Conservation (phyloP, 2,329 filamentous ascomycete genomes). For the Neurospora crassa region DNA sequence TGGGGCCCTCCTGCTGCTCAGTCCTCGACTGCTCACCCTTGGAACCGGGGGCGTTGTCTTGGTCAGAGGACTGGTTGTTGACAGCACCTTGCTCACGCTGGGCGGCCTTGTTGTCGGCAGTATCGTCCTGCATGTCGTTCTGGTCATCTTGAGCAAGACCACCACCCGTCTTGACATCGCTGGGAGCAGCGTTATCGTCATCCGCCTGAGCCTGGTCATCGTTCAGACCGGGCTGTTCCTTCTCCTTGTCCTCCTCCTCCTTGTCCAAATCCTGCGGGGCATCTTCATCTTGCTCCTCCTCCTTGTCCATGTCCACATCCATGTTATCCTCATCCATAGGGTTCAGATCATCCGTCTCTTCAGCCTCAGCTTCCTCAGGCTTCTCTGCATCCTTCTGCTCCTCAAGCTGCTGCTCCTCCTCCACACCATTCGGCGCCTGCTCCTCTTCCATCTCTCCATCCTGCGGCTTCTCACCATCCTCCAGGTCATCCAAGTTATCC, state of each 20-base stretch:
- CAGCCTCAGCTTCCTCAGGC: constrained; percentile 37
- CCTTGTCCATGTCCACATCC: constrained; percentile 25
- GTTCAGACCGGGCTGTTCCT: constrained; percentile 22
- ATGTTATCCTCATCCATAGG: constrained; percentile 33
- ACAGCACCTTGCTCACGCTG: constrained; percentile 58
- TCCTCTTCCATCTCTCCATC: constrained; percentile 21
- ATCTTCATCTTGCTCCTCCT: constrained; percentile 29
- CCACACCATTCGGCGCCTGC: constrained; percentile 24
- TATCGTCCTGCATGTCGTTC: constrained; percentile 28
- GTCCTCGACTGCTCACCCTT: constrained; percentile 45
- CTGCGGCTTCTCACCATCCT: constrained; percentile 29
- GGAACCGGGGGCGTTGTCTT: constrained; percentile 53
- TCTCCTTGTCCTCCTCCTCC: constrained; percentile 31
- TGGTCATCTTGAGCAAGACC: constrained; percentile 55
- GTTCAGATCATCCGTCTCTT: constrained; percentile 28
- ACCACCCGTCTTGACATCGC: constrained; percentile 54
- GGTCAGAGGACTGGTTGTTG: constrained; percentile 54
- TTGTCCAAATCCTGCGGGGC: constrained; percentile 43
- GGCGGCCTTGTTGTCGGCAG: constrained; percentile 46
- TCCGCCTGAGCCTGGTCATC: constrained; percentile 42
- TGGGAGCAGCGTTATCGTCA: constrained; percentile 53
- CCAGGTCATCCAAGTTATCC: constrained; percentile 50
- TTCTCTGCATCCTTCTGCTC: constrained; percentile 37
- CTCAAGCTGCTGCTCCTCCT: constrained; percentile 37
- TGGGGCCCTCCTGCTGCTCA: constrained; percentile 35